Evolutionary conservation across 306 rosid genomes (phyloP).

Genomic region (Quercus ilex): DNA sequence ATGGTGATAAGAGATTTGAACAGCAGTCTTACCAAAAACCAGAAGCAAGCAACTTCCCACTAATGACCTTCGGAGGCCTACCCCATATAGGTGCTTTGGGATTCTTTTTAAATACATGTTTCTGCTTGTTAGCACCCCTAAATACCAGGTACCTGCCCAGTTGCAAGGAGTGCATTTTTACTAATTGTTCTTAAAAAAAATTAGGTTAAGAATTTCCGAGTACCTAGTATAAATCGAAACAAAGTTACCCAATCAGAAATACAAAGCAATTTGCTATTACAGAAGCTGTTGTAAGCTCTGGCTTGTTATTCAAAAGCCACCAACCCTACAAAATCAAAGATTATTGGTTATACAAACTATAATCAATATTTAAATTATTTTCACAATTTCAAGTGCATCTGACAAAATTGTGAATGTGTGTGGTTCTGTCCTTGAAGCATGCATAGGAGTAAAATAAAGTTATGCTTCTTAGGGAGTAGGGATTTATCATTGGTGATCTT

Average conservation of each 20-base stretch:
- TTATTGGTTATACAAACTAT: conserved; percentile 12
- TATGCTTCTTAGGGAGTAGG: not conserved
- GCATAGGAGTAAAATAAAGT: not conserved
- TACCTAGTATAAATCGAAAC: not conserved
- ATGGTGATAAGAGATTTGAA: not conserved
- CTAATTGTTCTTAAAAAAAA: not conserved
- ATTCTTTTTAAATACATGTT: conserved; percentile 83
- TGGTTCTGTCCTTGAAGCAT: not conserved
- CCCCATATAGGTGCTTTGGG: conserved; percentile 93
- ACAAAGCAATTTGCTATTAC: conserved; percentile 67
- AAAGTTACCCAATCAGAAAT: conserved; percentile 79
- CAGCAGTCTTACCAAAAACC: conserved; percentile 83
- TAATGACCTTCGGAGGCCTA: conserved; percentile 73
- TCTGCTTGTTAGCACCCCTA: conserved; percentile 98
- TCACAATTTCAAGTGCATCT: conserved; percentile 9
- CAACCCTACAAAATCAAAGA: conserved; percentile 63
- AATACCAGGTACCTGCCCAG: conserved; percentile 75
- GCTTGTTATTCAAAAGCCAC: conserved; percentile 84
- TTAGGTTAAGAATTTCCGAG: not conserved
- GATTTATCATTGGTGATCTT: not conserved
- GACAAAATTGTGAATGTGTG: conserved; percentile 1
- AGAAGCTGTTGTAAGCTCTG: conserved; percentile 58
- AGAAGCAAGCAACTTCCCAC: conserved; percentile 93
- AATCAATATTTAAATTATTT: conserved; percentile 1
- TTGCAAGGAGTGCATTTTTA: not conserved